Percentiles rank a stretch among this genome's conserved stretches.
These are phyloP conservation scores for Lepidium sativum DNA, from an alignment of 345 rosid species.

Conservation along the genomic window DNA sequence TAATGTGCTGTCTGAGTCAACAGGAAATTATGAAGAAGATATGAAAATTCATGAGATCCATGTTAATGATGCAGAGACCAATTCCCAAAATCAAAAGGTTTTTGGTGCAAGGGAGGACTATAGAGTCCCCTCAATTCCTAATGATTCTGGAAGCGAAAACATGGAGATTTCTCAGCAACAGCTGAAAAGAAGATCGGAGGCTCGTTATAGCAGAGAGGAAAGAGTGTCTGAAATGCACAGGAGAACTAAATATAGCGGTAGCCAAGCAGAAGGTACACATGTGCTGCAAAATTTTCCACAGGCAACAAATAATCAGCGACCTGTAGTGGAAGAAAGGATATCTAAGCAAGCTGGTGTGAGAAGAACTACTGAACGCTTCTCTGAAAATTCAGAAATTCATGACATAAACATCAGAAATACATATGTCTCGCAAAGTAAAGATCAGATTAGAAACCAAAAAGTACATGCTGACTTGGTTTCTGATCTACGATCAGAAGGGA, in stretches of 20 bases:
- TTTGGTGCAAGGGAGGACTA: conserved; percentile 32
- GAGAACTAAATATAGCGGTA: conserved; percentile 36
- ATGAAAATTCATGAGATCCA: conserved; percentile 32
- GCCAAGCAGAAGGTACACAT: conserved; percentile 31
- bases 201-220: conserved; percentile 29
- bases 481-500: conserved; percentile 29
- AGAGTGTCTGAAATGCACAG: conserved; percentile 35
- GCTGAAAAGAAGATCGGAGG: conserved; percentile 24
- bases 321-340: conserved; percentile 30
- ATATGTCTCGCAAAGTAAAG: conserved; percentile 30
- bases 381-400: conserved; percentile 29
- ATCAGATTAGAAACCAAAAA: conserved; percentile 33
- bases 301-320: conserved; percentile 25
- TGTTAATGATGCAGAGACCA: conserved; percentile 30
- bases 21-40: conserved; percentile 33
- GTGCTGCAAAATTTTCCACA: conserved; percentile 22
- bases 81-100: conserved; percentile 32
- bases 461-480: conserved; percentile 23
- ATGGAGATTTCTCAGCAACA: conserved; percentile 26
- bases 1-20: conserved; percentile 31
- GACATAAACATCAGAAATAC: conserved; percentile 26
- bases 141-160: conserved; percentile 20
- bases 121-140: conserved; percentile 12
- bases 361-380: conserved; percentile 28
- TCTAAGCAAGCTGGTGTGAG: conserved; percentile 28